A percentile compares a stretch with the other conserved stretches of the same genome.
Conservation (phyloP, 2,329 filamentous ascomycete genomes). For the Sarocladium strictum region DNA sequence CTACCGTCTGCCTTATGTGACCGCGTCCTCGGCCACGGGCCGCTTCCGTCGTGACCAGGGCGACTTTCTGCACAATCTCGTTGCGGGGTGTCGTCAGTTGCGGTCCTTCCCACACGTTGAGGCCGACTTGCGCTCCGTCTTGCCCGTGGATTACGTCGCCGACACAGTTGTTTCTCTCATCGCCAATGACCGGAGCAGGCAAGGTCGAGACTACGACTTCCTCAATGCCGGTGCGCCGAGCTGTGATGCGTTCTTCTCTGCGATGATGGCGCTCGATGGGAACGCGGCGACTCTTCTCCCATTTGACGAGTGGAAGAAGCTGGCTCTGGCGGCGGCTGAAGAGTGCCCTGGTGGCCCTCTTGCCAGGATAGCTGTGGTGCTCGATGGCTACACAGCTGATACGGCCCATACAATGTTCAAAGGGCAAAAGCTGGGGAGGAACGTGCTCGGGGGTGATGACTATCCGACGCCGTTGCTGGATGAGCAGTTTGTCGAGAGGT, state of each 20-base stretch:
- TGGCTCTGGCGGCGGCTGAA: constrained; percentile 9
- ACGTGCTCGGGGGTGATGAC: constrained; percentile 9
- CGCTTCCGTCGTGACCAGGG: constrained; percentile 14
- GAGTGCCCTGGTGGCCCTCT: constrained; percentile 8
- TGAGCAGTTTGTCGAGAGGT: constrained; percentile 1
- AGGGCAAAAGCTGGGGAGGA: constrained; percentile 6
- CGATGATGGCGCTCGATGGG: neutral
- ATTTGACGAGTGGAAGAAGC: constrained; percentile 10
- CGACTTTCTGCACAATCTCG: constrained; percentile 15
- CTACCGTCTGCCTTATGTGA: constrained; percentile 12
- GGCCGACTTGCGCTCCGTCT: constrained; percentile 12
- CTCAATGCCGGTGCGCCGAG: constrained; percentile 9
- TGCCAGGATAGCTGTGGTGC: constrained; percentile 10
- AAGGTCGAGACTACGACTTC: constrained; percentile 14
- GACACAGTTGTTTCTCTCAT: constrained; percentile 12
- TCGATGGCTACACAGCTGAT: constrained; percentile 11
- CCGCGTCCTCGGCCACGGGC: constrained; percentile 13
- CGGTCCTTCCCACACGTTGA: constrained; percentile 11
- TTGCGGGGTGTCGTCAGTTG: constrained; percentile 13
- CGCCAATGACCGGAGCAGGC: neutral
- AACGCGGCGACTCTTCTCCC: neutral
- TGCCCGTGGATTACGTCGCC: constrained; percentile 14
- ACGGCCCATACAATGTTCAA: constrained; percentile 11
- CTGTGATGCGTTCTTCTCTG: constrained; percentile 11
- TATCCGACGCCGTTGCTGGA: constrained; percentile 10